Base-by-base conservation (phyloP, 306 rosid genomes). In the Pterocarpus macrocarpus region DNA sequence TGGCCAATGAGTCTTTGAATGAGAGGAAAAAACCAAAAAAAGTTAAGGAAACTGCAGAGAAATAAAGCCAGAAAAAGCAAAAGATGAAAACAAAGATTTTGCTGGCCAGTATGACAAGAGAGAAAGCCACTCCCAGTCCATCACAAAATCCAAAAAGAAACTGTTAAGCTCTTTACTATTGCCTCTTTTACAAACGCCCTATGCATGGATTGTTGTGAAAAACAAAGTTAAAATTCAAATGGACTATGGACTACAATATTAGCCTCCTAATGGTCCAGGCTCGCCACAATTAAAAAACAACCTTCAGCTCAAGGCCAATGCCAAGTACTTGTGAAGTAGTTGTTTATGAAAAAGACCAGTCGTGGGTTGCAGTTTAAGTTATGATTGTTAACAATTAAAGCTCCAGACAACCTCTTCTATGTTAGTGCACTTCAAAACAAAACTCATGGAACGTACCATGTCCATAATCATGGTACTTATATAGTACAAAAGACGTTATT, bases 61-160 rank as follows among this genome's bases (percentile, higher is more conserved):
- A 80, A 81, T 66, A 89, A 90, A 85, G 81, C 36, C 82, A 62
- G 10, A 33, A 86, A 88, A 80, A 88, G 89, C 81, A 85, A 88
- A 86, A 83, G 76, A 71, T 33, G 80, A 73, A 55, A 55, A 75
- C 74, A 64, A 64, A 5, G 59, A 38, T 71, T 81, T 62, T 76
- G 65, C 53, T 61, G 61, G 67, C 63, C 52, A 8, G 43, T n/a
- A 35, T 30, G 34, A 72, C 28, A 75, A 50, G 41, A 73, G 50
- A 68, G 50, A 47, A 66, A 83, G 47, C 41, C 71, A 28, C 62
- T 53, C 71, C 58, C 58, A 45, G 34, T 62, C 53, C 82, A 83
- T 56, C 69, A 67, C 50, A 47, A 68, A 62, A 55, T 58, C 77
- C 80, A 64, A 76, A 79, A 72, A 57, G 56, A 69, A 50, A 76